A percentile compares a stretch with the other conserved stretches of the same genome.
These are phyloP conservation scores for Ophiostoma tasmaniense DNA, from an alignment of 2,329 filamentous ascomycete species.

Conservation along the genomic window DNA sequence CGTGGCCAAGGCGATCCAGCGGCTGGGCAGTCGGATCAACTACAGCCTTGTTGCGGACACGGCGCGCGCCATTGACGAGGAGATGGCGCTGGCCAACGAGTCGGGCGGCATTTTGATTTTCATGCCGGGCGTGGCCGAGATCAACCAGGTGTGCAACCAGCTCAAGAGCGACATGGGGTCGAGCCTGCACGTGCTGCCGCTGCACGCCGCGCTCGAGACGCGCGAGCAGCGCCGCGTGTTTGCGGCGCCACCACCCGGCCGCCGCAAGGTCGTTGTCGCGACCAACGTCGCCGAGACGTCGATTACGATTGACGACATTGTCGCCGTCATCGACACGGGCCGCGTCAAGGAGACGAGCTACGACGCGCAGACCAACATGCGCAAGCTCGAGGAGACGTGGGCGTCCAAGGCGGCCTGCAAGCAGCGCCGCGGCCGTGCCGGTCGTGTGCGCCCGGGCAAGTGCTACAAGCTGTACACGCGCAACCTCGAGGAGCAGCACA, in stretches of 20 bases:
- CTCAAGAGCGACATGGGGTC: slow-evolving; percentile 38
- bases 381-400: slow-evolving; percentile 90
- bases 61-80: slow-evolving; percentile 70
- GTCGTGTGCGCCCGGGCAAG: slow-evolving; percentile 79
- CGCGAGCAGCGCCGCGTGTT: slow-evolving; percentile 85
- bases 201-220: slow-evolving; percentile 87
- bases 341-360: slow-evolving; percentile 96
- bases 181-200: slow-evolving; percentile 64
- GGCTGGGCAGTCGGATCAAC: slow-evolving; percentile 76
- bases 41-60: slow-evolving; percentile 78
- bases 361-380: slow-evolving; percentile 86
- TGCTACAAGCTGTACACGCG: slow-evolving; percentile 95
- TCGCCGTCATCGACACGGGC: slow-evolving; percentile 91
- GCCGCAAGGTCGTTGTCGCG: slow-evolving; percentile 84
- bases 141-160: slow-evolving; percentile 67
- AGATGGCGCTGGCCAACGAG: slow-evolving; percentile 55
- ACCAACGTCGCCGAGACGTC: slow-evolving; percentile 98
- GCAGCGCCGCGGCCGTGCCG: slow-evolving; percentile 85
- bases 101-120: slow-evolving; percentile 93
- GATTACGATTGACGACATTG: slow-evolving; percentile 95
- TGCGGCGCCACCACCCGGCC: slow-evolving; percentile 61
- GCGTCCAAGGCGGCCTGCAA: slow-evolving; percentile 90
- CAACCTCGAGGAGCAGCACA: slow-evolving; percentile 67
- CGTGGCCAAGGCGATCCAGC: slow-evolving; percentile 63
- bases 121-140: slow-evolving; percentile 84